These are phyloP conservation scores for Parachaetomium inaequale DNA, from an alignment of 495 filamentous ascomycete genomes.

Conservation along the genomic window DNA sequence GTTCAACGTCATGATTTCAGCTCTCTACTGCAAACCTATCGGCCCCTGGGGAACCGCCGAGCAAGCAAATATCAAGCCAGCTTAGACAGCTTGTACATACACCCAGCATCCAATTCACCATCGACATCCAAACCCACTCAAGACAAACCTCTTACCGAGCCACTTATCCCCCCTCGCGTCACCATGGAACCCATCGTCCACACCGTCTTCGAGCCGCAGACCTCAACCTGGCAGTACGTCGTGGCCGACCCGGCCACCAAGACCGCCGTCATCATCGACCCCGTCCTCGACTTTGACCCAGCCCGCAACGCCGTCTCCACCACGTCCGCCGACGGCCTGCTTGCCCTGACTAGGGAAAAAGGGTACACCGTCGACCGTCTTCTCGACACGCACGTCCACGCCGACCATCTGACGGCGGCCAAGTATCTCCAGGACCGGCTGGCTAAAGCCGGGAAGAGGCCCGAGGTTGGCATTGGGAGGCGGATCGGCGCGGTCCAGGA, in stretches of 20 bases:
- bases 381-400: constrained; percentile 61
- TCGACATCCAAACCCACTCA: not conserved
- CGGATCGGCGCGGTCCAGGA: constrained; percentile 52
- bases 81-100: not conserved
- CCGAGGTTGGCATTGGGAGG: constrained; percentile 51
- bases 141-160: not conserved
- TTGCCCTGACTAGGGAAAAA: constrained; percentile 39
- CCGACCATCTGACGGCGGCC: constrained; percentile 59
- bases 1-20: not conserved
- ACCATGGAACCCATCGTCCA: constrained; percentile 29
- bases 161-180: not conserved
- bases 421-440: constrained; percentile 52
- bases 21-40: not conserved
- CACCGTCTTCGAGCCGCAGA: constrained; percentile 36
- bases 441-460: constrained; percentile 23
- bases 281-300: constrained; percentile 57
- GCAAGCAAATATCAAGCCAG: not conserved
- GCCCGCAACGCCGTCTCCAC: constrained; percentile 46
- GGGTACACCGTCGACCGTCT: constrained; percentile 48
- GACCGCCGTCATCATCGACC: constrained; percentile 54
- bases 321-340: constrained; percentile 46
- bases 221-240: constrained; percentile 61
- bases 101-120: not conserved
- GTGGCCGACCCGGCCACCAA: constrained; percentile 49
- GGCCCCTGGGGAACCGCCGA: not conserved